Base-by-base conservation (phyloP, 2,329 filamentous ascomycete species). In the Madurella mycetomatis region DNA sequence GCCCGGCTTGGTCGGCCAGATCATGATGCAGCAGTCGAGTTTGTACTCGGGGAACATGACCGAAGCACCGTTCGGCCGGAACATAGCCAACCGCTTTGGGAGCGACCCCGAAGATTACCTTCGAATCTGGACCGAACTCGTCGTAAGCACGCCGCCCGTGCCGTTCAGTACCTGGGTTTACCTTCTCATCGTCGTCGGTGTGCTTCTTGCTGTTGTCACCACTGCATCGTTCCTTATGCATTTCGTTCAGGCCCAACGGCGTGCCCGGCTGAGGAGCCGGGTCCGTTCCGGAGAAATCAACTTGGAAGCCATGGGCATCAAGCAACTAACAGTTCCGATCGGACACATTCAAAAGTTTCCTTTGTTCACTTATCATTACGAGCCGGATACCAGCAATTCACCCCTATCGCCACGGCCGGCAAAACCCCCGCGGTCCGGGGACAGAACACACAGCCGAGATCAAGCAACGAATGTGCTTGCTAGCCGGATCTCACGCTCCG, bases 101-200 rank as follows among this genome's bases (percentile, higher is more conserved):
- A 73, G 80, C 9, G 78, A 83, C 51, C 73, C 77, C 1, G 73
- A 75, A 47, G 81, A 84, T 60, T 86, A 82, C 63, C 76, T 84
- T 31, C 77, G 83, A 7, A 76, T 86, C 55, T 85, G 76, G 76
- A 82, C 77, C 47, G 74, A 79, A 62, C 73, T 85, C 39, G 69
- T 68, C 2, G 70, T 83, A 46, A 66, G 72, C 16, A 74, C 74
- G 37, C 67, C 74, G 1, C 71, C 73, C 7, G 71, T 75, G 17
- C 73, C 91, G 8, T 87, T 90, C 0, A 85, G 82, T 12, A 77
- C 96, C 1, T 97, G 92, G 92, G 82, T 89, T 0, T 95, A 95
- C 64, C 73, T 86, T 16, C 70, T 86, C 25, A 79, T 84, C 49
- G 86, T 95, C 42, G 73, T 92, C 13, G 90, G 81, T 3, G 81